A percentile compares a stretch with the other conserved stretches of the same genome.
Evolutionary conservation across 805 yeast species (phyloP).

Genomic region (Wickerhamomyces bovis): DNA sequence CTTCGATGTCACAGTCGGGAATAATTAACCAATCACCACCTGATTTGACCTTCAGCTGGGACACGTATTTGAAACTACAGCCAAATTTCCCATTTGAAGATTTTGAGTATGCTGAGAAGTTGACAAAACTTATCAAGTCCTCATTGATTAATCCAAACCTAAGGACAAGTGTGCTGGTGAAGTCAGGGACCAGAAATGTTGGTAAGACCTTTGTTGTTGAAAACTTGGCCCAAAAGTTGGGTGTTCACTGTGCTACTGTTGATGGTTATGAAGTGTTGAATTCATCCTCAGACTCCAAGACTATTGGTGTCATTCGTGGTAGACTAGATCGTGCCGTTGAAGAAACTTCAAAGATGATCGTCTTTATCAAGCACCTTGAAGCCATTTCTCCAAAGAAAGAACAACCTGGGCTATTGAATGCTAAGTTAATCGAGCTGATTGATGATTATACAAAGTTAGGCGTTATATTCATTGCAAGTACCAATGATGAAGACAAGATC

Average conservation of each 20-base stretch:
- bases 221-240: constrained; percentile 49
- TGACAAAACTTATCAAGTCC: constrained; percentile 52
- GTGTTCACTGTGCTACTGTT: constrained; percentile 59
- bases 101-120: constrained; percentile 44
- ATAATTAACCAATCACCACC: constrained; percentile 35
- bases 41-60: constrained; percentile 32
- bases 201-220: constrained; percentile 70
- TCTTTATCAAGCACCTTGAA: constrained; percentile 70
- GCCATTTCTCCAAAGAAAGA: constrained; percentile 62
- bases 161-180: constrained; percentile 58
- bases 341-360: constrained; percentile 39
- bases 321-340: constrained; percentile 59
- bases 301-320: constrained; percentile 72
- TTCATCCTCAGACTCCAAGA: constrained; percentile 69
- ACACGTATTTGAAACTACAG: constrained; percentile 39
- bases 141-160: constrained; percentile 36
- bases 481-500: constrained; percentile 61
- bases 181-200: constrained; percentile 65
- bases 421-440: constrained; percentile 53
- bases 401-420: constrained; percentile 30
- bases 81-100: constrained; percentile 32
- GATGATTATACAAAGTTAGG: constrained; percentile 44
- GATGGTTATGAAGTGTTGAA: constrained; percentile 66
- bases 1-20: constrained; percentile 66
- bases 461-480: constrained; percentile 56